Conservation (phyloP, 139 green algal species). For the Haematococcus lacustris region DNA sequence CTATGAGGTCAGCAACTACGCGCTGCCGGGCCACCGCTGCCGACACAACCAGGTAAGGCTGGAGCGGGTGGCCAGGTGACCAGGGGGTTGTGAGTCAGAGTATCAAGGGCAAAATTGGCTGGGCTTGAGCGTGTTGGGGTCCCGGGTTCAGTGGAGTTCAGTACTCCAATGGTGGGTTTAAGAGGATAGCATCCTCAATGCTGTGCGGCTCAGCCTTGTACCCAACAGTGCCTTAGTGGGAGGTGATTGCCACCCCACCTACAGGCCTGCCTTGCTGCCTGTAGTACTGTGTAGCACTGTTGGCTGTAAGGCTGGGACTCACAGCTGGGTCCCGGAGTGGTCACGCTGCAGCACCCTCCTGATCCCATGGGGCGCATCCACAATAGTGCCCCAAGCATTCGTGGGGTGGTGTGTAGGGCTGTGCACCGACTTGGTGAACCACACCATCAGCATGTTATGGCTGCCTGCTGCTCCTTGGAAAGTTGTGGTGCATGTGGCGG, state of each 20-base stretch:
- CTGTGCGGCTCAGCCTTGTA: neutral
- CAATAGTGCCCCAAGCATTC: neutral
- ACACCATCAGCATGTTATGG: neutral
- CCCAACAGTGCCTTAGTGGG: too few species aligned
- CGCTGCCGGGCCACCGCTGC: constrained; percentile 54
- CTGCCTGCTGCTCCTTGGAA: neutral
- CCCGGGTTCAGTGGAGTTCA: neutral
- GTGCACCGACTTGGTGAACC: neutral
- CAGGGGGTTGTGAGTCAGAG: neutral
- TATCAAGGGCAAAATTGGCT: neutral
- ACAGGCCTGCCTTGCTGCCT: too few species aligned
- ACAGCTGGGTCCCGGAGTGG: too few species aligned
- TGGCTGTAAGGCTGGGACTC: too few species aligned
- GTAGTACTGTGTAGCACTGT: too few species aligned
- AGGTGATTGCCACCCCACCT: too few species aligned
- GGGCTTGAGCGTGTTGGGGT: neutral
- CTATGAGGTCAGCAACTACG: constrained; percentile 75
- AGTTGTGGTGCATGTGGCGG: neutral
- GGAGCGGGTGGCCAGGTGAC: neutral
- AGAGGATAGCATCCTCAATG: neutral
- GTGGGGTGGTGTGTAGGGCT: neutral
- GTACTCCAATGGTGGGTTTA: neutral
- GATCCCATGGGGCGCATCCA: neutral
- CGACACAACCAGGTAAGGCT: constrained; percentile 69
- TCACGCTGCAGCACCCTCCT: too few species aligned